Evolutionary conservation across 192 early-diverging fungal species (phyloP), one percentile per base, ranked within the genome.

Genomic region (Kickxella alabastrina): DNA sequence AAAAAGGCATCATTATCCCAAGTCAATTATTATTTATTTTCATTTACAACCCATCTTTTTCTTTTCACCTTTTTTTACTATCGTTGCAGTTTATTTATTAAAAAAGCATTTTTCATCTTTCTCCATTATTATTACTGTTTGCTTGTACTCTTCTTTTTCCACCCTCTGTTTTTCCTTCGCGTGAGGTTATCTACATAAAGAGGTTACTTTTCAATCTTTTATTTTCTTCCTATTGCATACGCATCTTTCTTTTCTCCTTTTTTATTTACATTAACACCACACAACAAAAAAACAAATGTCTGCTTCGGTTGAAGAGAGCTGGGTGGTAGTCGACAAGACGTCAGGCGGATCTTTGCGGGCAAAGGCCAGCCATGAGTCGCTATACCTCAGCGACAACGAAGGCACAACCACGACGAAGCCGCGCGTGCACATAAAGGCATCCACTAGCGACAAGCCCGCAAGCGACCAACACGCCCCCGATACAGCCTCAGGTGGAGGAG

Each of bases 311-410:
- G 69, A 74, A 46, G 71, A 75, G 27, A 67, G 71, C 71, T 75
- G 71, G 71, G 59, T 75, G n/a, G 71, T 75, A 7, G 71, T 75
- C 3, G 71, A 75, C 56, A 75, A 75, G 71, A 63, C 71, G 3
- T 45, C 71, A 3, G 51, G 42, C 25, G 64, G 71, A 4, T 49
- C 54, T 26, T 29, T 75, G 47, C 71, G 64, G 6, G 59, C 71
- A 19, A 75, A 75, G 43, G 71, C 59, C 47, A 75, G 71, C 52
- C 59, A 75, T 37, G 71, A 75, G 64, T 75, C 71, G 32, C 41
- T 75, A 10, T 67, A 56, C 28, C 51, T 54, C 8, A 63, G 71
- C 56, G 63, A 62, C 37, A 41, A 43, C 29, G 53, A 57, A 7
- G 42, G 22, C 6, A 15, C 18, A 36, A 23, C 42, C 15, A 29